A percentile compares a stretch with the other conserved stretches of the same genome.
phyloP scores from a whole-genome alignment of 2,329 filamentous ascomycete species.

The Colletotrichum liaoningense region DNA sequence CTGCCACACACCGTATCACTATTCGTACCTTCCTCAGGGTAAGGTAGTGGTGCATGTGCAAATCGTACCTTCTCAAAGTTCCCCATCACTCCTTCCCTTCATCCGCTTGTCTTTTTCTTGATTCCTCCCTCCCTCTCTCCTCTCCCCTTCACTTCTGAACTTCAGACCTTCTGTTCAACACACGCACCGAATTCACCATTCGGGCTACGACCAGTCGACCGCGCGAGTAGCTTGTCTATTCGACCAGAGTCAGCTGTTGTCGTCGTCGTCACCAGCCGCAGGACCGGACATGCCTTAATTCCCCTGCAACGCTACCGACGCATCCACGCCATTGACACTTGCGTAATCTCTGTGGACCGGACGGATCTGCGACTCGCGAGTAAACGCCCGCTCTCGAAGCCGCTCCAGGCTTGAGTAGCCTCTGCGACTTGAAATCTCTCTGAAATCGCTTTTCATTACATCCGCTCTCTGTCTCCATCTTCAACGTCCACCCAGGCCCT shows the following conservation, averaged over 20 bases:
- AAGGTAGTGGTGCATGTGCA: not conserved
- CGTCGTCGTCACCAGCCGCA: conserved; percentile 3
- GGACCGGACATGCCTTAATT: conserved; percentile 18
- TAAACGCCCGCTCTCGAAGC: conserved; percentile 8
- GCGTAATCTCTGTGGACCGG: conserved; percentile 22
- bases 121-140: not conserved
- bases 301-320: conserved; percentile 14
- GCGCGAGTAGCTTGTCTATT: conserved; percentile 15
- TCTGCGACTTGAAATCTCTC: not conserved
- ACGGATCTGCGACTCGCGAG: conserved; percentile 16
- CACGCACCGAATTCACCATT: not conserved
- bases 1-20: not conserved
- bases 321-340: conserved; percentile 19
- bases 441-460: not conserved
- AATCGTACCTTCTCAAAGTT: not conserved
- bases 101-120: not conserved
- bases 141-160: not conserved
- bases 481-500: not conserved
- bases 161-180: not conserved
- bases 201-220: conserved; percentile 5
- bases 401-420: not conserved
- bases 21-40: not conserved
- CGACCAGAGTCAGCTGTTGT: not conserved
- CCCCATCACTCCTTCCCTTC: not conserved
- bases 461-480: not conserved